phyloP scores from a whole-genome alignment of 495 filamentous ascomycete species.

The Recurvomyces mirabilis region DNA sequence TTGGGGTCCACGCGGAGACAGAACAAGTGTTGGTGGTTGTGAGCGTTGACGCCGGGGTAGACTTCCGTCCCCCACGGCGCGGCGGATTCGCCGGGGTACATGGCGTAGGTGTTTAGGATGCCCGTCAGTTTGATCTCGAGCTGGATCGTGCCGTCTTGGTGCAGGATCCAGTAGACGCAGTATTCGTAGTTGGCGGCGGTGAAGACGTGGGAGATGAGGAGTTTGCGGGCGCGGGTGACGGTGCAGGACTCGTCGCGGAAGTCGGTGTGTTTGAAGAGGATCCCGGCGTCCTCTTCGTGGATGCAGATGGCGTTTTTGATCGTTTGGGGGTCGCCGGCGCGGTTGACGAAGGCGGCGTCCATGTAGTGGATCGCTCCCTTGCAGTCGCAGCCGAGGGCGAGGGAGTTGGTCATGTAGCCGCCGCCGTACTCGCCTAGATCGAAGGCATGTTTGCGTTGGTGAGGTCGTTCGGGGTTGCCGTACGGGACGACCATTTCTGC shows the following conservation, averaged over 20 bases:
- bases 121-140: constrained; percentile 92
- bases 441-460: constrained; percentile 90
- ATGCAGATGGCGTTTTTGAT: constrained; percentile 97
- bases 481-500: constrained; percentile 97
- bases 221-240: constrained; percentile 76
- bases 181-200: constrained; percentile 98
- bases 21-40: constrained; percentile 95
- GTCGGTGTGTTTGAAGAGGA: constrained; percentile 92
- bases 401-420: constrained; percentile 90
- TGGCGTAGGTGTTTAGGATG: constrained; percentile 85
- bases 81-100: constrained; percentile 74
- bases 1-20: constrained; percentile 83
- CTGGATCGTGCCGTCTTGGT: constrained; percentile 87
- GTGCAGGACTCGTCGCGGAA: constrained; percentile 84
- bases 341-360: constrained; percentile 71
- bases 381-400: constrained; percentile 85
- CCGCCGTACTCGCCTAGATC: constrained; percentile 90
- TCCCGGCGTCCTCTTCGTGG: constrained; percentile 89
- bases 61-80: constrained; percentile 89
- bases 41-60: constrained; percentile 72
- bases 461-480: constrained; percentile 83
- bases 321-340: constrained; percentile 60
- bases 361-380: constrained; percentile 92
- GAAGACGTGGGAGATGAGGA: constrained; percentile 87
- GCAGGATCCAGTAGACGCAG: constrained; percentile 87